Percentiles rank a stretch among this genome's conserved stretches.
phyloP scores from a whole-genome alignment of 2,329 filamentous ascomycete species.

The Hypoxylon sp. region DNA sequence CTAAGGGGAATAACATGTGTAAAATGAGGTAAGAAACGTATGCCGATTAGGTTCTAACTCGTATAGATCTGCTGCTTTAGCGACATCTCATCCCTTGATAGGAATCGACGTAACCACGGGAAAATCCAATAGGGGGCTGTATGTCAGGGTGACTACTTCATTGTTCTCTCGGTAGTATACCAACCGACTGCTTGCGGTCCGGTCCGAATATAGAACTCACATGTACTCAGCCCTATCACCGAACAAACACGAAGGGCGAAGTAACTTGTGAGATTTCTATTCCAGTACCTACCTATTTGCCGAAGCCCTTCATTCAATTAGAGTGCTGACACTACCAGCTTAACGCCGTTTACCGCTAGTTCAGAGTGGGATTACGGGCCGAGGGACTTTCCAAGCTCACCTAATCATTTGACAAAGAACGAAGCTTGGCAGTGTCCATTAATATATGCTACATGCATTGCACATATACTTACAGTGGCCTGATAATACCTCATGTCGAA shows the following conservation, averaged over 20 bases:
- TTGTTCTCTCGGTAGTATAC: constrained; percentile 4
- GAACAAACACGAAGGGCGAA: constrained; percentile 8
- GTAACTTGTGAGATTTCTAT: constrained; percentile 17
- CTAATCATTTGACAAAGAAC: constrained; percentile 25
- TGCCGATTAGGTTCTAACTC: constrained; percentile 17
- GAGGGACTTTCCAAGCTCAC: constrained; percentile 15
- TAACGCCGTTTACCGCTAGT: constrained; percentile 23
- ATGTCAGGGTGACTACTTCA: background rate
- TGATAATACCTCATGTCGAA: constrained; percentile 23
- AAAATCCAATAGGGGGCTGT: constrained; percentile 11
- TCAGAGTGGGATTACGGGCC: constrained; percentile 27
- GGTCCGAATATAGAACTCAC: constrained; percentile 38
- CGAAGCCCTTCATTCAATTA: constrained; percentile 27
- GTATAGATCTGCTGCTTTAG: constrained; percentile 18
- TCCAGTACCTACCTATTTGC: constrained; percentile 13
- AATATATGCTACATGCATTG: constrained; percentile 20
- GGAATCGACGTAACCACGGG: constrained; percentile 13
- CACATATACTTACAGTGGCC: constrained; percentile 23
- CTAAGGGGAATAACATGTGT: constrained; percentile 20
- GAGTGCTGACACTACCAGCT: constrained; percentile 34
- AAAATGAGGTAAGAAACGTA: constrained; percentile 14
- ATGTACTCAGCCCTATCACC: constrained; percentile 40
- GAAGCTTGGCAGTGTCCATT: constrained; percentile 34
- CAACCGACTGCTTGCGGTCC: constrained; percentile 18
- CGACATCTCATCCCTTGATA: constrained; percentile 32